phyloP scores from a whole-genome alignment of 2,329 filamentous ascomycete genomes.

The Arthrobotrys musiformis region DNA sequence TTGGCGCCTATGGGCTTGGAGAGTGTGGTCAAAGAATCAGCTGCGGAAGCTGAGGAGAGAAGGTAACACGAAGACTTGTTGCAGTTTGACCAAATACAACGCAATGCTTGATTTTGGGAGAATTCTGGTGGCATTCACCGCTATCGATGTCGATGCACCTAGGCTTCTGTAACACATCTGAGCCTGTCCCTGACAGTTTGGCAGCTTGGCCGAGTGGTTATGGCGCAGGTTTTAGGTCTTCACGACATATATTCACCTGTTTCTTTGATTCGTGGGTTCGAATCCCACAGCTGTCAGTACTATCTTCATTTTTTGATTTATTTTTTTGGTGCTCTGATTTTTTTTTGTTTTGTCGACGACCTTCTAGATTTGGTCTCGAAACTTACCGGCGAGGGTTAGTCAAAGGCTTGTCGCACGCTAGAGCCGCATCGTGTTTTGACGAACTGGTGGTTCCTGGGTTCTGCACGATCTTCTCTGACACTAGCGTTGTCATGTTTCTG shows the following conservation, averaged over 20 bases:
- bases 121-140: neutral
- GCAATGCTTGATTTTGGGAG: neutral
- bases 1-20: neutral
- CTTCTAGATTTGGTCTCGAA: slow-evolving; percentile 37
- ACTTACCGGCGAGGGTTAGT: slow-evolving; percentile 12
- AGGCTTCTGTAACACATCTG: slow-evolving; percentile 9
- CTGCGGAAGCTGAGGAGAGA: neutral
- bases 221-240: slow-evolving; percentile 53
- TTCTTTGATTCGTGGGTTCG: slow-evolving; percentile 55
- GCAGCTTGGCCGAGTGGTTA: slow-evolving; percentile 55
- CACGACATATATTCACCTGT: slow-evolving; percentile 50
- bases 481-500: neutral
- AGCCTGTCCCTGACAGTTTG: slow-evolving; percentile 3
- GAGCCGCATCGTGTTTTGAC: slow-evolving; percentile 6
- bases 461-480: neutral
- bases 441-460: neutral
- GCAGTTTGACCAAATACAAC: slow-evolving; percentile 11
- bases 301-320: slow-evolving; percentile 16
- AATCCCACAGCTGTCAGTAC: slow-evolving; percentile 54
- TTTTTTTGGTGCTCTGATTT: neutral
- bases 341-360: slow-evolving; percentile 5
- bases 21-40: neutral
- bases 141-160: neutral
- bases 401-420: slow-evolving; percentile 18
- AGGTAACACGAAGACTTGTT: slow-evolving; percentile 16